Evolutionary conservation across 306 rosid species (phyloP), one percentile per base, ranked within the genome.

Genomic region (Vigna nakashimae): DNA sequence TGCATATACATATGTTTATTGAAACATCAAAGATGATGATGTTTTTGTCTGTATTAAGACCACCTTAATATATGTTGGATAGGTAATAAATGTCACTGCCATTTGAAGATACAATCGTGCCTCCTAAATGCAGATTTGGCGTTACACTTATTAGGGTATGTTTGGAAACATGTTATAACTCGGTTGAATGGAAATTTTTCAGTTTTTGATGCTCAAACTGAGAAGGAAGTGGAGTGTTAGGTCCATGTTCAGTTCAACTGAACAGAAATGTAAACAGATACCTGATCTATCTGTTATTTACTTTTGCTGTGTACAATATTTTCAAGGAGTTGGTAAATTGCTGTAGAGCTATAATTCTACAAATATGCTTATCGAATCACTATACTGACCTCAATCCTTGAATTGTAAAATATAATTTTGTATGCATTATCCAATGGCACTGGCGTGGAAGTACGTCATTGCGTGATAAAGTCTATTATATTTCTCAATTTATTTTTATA

Each of bases 61-160:
- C 38, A 30, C 5, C 71, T 38, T 30, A 50, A 30, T 52, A 13
- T 69, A 60, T 68, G 86, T 9, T 50, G 69, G 52, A 51, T 34
- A 40, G 9, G 53, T 51, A 52, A 69, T 63, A 79, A 69, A 24
- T 69, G 65, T 48, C 38, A 34, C 34, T 51, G 50, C 65, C 48
- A 68, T 60, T 51, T 58, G 40, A 74, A 34, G 65, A 79, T 69
- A 24, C 63, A 60, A 79, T 74, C 42, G 7, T 42, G 70, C 78
- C 65, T 62, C 75, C 65, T 16, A 42, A 68, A 26, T 46, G 84
- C 67, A 34, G 71, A 63, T 38, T 34, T 22, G 34, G 7, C 36
- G 57, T 52, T 36, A 28, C 24, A 28, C 10, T 30, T 60, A 48
- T 32, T 63, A 18, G 69, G 10, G 3, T 42, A 11, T 9, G 46